Base-by-base conservation (phyloP, 2,329 filamentous ascomycete genomes). In the Trichocomaceae sp. region DNA sequence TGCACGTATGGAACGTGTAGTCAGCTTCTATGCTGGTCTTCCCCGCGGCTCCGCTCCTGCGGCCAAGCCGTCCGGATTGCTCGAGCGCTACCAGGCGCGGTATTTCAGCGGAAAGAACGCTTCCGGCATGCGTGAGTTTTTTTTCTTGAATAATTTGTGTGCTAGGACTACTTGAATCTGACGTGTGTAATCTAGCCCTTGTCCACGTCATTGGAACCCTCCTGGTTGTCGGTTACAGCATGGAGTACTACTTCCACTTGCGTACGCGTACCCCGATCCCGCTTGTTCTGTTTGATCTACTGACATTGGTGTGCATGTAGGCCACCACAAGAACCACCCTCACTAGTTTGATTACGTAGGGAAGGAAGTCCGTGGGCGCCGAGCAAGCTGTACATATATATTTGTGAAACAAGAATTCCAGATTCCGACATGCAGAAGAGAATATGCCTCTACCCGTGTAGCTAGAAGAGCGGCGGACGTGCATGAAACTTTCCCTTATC, bases 201-300 rank as follows among this genome's bases (percentile, higher is more conserved):
- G 80, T 95, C 67, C 93, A 99, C 76, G 81, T 84, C 66, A 86
- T 99, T 67, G 85, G 82, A 65, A 79, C 83, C 71, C 78, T 99
- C 60, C 77, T 96, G 62, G 76, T 83, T 63, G 72, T 97, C 65
- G 92, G 93, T 69, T 99, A 99, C 77, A 88, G 87, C 67, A 90
- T 97, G 79, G 91, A 96, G 80, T 99, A 99, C 86, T 97, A 99
- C 84, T 97, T 95, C 88, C 95, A 99, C 79, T 83, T 99, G 70
- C 90, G 93, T 99, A 85, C 77, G 89, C 84, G 54, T 20, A 5
- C 55, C 49, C 19, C 10, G 20, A 15, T 45, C 41, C 41, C 39
- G 26, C n/a, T 39, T 42, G 3, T 17, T 29, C 41, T 13, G 6
- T 5, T 22, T 19, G 4, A 13, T 31, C 12, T 23, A 22, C 47